phyloP scores from a whole-genome alignment of 495 filamentous ascomycete genomes.

The Elasticomyces elasticus region DNA sequence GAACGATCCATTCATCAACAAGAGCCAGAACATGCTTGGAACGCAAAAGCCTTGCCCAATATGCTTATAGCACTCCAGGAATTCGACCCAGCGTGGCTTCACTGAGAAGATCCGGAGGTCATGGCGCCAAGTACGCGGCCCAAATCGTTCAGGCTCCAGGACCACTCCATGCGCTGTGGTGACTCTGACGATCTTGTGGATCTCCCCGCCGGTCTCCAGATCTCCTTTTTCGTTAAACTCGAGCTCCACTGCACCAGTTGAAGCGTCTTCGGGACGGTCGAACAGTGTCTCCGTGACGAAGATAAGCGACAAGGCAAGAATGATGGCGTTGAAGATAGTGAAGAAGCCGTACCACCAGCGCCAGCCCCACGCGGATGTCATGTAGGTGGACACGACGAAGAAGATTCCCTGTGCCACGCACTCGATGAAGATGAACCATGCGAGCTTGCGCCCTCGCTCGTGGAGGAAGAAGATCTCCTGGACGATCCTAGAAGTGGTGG shows the following conservation, averaged over 20 bases:
- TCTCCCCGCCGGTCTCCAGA: neutral
- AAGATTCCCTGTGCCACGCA: neutral
- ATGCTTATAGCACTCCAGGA: neutral
- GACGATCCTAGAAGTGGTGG: too few relatives aligned
- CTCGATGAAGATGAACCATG: constrained; percentile 8
- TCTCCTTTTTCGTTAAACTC: constrained; percentile 1
- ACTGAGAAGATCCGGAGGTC: neutral
- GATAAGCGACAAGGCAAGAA: neutral
- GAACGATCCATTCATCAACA: constrained; percentile 4
- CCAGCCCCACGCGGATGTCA: constrained; percentile 1
- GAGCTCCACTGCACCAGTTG: constrained; percentile 1
- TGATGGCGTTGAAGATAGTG: neutral
- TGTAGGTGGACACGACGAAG: constrained; percentile 5
- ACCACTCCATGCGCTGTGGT: constrained; percentile 2
- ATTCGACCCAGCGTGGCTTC: neutral
- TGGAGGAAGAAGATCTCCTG: constrained; percentile 3
- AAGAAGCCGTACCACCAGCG: constrained; percentile 7
- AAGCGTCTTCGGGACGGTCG: constrained; percentile 1
- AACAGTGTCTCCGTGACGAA: constrained; percentile 1
- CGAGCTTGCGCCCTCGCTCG: neutral
- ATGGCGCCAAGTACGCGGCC: neutral
- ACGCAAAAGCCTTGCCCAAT: constrained; percentile 3
- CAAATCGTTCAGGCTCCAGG: neutral
- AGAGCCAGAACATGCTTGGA: constrained; percentile 4
- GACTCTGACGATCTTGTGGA: neutral